phyloP scores from a whole-genome alignment of 2,329 filamentous ascomycete genomes.

The Zymoseptoria crescenta region DNA sequence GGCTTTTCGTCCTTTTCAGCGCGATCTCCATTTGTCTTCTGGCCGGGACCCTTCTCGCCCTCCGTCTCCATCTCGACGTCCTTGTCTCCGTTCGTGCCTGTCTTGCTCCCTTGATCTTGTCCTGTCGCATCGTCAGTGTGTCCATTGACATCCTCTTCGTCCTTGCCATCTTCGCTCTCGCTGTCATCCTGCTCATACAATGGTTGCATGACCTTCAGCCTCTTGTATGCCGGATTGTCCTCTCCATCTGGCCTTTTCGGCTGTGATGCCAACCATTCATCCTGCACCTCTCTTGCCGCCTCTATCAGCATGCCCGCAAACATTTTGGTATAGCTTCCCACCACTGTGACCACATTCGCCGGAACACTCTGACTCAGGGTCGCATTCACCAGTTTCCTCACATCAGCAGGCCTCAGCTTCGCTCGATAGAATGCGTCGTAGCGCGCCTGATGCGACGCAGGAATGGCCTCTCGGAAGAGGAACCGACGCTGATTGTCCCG shows the following conservation, averaged over 20 bases:
- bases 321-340: slow-evolving; percentile 67
- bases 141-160: slow-evolving; percentile 15
- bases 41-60: background rate
- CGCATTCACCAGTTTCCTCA: slow-evolving; percentile 70
- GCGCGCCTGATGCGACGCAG: slow-evolving; percentile 57
- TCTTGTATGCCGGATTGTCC: slow-evolving; percentile 35
- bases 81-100: slow-evolving; percentile 4
- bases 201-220: slow-evolving; percentile 16
- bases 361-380: slow-evolving; percentile 74
- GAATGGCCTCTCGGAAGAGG: slow-evolving; percentile 40
- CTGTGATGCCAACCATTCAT: slow-evolving; percentile 57
- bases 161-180: slow-evolving; percentile 29
- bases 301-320: slow-evolving; percentile 72
- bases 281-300: slow-evolving; percentile 60
- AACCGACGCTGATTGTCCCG: slow-evolving; percentile 17
- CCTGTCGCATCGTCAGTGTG: slow-evolving; percentile 1
- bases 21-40: background rate
- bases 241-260: slow-evolving; percentile 46
- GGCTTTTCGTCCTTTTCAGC: background rate
- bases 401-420: slow-evolving; percentile 60
- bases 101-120: background rate
- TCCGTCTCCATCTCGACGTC: background rate
- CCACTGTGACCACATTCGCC: slow-evolving; percentile 63
- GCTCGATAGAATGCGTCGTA: slow-evolving; percentile 65
- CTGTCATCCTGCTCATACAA: slow-evolving; percentile 4